Conservation (phyloP, 495 filamentous ascomycete species). For the Lepraria neglecta region DNA sequence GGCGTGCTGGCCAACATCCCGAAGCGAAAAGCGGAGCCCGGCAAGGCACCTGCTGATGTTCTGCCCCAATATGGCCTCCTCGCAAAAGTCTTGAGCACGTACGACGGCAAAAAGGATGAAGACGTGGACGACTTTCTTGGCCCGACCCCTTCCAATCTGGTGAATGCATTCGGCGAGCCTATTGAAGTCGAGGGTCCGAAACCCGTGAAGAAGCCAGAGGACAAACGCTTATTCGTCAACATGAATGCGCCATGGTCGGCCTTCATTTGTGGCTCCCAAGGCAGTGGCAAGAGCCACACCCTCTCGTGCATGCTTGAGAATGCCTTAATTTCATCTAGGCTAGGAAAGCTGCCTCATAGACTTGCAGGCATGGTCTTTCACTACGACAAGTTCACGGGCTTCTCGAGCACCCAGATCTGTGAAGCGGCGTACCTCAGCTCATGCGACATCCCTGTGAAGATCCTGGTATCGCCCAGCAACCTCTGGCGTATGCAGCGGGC, state of each 20-base stretch:
- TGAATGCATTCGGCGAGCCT: background rate
- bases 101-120: slow-evolving; percentile 8
- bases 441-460: slow-evolving; percentile 47
- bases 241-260: slow-evolving; percentile 58
- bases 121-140: background rate
- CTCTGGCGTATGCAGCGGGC: slow-evolving; percentile 39
- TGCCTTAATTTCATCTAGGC: slow-evolving; percentile 42
- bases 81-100: slow-evolving; percentile 10
- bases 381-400: slow-evolving; percentile 56
- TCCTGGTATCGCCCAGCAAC: slow-evolving; percentile 61
- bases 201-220: slow-evolving; percentile 23
- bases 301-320: slow-evolving; percentile 65
- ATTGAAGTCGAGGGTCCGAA: background rate
- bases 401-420: slow-evolving; percentile 50
- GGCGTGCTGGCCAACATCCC: slow-evolving; percentile 7
- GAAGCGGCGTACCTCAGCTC: slow-evolving; percentile 64
- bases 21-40: background rate
- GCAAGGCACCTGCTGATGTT: background rate
- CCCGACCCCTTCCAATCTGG: background rate
- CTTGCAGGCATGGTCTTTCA: slow-evolving; percentile 64
- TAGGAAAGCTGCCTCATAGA: slow-evolving; percentile 41
- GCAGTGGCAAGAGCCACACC: slow-evolving; percentile 70
- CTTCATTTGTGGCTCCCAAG: slow-evolving; percentile 74
- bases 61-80: slow-evolving; percentile 22
- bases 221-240: slow-evolving; percentile 58